These are phyloP conservation scores for Tetrahymena malaccensis DNA, from an alignment of 73 alveolate species.

Conservation along the genomic window DNA sequence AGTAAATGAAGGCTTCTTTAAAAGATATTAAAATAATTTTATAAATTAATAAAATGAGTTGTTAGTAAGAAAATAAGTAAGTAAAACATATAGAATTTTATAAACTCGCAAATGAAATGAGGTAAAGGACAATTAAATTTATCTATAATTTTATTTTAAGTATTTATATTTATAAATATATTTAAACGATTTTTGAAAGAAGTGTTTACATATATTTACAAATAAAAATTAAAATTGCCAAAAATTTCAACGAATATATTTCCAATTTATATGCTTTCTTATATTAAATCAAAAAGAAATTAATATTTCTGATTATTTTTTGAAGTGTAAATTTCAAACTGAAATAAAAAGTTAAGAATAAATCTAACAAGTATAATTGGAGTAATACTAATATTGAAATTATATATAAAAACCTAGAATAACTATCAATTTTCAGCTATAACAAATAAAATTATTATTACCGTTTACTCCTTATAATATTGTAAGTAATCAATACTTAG, in stretches of 20 bases:
- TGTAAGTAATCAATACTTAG: too few species aligned
- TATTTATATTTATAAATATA: too few species aligned
- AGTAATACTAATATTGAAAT: too few species aligned
- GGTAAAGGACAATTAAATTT: neutral
- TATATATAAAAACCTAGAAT: neutral
- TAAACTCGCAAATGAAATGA: too few species aligned
- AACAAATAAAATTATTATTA: neutral
- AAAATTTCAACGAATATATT: neutral
- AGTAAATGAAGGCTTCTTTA: too few species aligned
- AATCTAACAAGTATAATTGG: neutral
- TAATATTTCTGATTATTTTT: neutral
- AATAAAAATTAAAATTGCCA: neutral
- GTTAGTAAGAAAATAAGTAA: too few species aligned
- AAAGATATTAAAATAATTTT: too few species aligned
- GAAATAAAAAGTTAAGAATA: neutral
- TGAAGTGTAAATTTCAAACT: neutral
- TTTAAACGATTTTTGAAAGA: too few species aligned
- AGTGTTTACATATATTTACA: neutral
- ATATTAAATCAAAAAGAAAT: neutral
- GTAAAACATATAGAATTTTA: too few species aligned
- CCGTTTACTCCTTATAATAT: neutral
- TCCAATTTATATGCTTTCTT: neutral
- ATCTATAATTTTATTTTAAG: neutral
- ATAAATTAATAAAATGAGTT: too few species aligned
- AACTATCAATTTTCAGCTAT: neutral